Conservation (phyloP, 805 yeast species). For the Sungouiozyma intestinalis region DNA sequence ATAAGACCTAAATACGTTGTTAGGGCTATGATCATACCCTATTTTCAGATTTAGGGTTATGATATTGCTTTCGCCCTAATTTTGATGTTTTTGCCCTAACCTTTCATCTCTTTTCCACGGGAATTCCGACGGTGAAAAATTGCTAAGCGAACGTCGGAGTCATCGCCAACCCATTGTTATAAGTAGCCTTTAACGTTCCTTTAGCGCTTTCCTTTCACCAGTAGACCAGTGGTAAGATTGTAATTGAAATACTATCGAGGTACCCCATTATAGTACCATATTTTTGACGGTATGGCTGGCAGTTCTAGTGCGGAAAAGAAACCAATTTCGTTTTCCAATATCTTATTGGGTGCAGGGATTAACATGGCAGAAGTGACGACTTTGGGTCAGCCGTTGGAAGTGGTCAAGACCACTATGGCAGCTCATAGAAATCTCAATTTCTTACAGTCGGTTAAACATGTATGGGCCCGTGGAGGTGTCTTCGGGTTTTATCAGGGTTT, state of each 20-base stretch:
- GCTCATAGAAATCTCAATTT: constrained; percentile 75
- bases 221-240: no score
- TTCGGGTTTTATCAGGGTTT: constrained; percentile 93
- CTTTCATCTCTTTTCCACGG: neutral
- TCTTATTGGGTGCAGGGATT: constrained; percentile 85
- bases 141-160: neutral
- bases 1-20: neutral
- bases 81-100: neutral
- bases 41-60: no score
- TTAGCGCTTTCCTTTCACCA: no score
- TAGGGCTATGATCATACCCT: no score
- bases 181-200: no score
- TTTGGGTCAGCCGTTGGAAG: constrained; percentile 95
- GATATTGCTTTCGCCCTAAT: neutral
- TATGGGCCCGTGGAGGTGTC: constrained; percentile 91
- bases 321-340: constrained; percentile 80
- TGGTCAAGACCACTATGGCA: constrained; percentile 94
- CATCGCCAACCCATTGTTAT: neutral
- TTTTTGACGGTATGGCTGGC: neutral
- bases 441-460: constrained; percentile 55
- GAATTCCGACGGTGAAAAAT: neutral
- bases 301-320: constrained; percentile 42
- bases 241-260: no score
- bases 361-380: constrained; percentile 90
- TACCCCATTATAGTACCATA: no score